Base-by-base conservation (phyloP, 805 yeast species). In the Barnettozyma siamensis region DNA sequence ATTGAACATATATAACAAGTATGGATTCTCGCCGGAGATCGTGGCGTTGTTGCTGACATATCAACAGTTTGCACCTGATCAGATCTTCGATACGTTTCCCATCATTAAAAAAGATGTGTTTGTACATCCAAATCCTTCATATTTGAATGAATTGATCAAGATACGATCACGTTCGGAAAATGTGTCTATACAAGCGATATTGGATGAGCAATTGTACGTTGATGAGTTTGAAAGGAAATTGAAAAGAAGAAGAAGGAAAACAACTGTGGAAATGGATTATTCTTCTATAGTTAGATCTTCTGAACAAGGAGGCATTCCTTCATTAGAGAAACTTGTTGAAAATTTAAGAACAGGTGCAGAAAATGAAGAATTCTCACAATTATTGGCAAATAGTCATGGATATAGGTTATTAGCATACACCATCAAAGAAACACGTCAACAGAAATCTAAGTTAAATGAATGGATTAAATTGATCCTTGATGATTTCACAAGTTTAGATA, bases 51-150 rank as follows among this genome's bases (percentile, higher is more conserved):
- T 59, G 11, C 16, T 51, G 18, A 41, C 55, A 2, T 56, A 44
- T 38, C 49, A 51, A 20, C 49, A 55, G 21, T 50, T 40, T 32
- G 32, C 37, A 9, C 63, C 62, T 0, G 51, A 50, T 7, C 37
- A 52, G 17, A 45, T 60, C 17, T 44, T 55, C 16, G 57, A 56
- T 31, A 45, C 49, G 5, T 50, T 60, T 18, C 60, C 60, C 5
- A 40, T 36, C 3, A 47, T 58, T 2, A 45, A 56, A 17, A 48
- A 55, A 7, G 48, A 45, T 7, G 51, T 57, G 10, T 63, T 67
- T 41, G 30, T 35, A 5, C 48, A 47, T 28, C 54, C 56, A 11
- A 37, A 53, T 24, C 31, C 24, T 5, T 28, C 24, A 6, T 54
- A 53, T 21, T 15, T 45, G 2, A 19, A 47, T 1, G 34, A 29